phyloP scores from a whole-genome alignment of 2,329 filamentous ascomycete species.

The Teratosphaeria nubilosa region DNA sequence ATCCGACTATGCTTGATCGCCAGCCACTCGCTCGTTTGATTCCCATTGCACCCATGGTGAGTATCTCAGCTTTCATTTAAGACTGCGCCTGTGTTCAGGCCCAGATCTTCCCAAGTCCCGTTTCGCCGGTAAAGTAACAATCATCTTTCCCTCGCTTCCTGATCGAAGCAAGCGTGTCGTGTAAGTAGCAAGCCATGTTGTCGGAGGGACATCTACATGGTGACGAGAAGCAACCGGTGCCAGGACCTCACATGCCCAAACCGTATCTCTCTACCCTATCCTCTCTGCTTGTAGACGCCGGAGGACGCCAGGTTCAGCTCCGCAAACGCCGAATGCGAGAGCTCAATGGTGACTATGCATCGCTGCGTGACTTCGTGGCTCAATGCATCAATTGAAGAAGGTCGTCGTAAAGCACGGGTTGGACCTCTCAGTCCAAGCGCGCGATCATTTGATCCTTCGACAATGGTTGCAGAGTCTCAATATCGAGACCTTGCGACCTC shows the following conservation, averaged over 20 bases:
- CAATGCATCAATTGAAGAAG: background rate
- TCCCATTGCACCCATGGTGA: background rate
- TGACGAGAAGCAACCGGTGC: background rate
- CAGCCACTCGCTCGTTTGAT: background rate
- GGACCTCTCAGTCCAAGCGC: conserved; percentile 63
- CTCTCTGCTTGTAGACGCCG: conserved; percentile 3
- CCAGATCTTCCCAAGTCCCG: background rate
- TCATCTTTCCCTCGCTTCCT: background rate
- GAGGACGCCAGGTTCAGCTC: conserved; percentile 21
- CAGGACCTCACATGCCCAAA: background rate
- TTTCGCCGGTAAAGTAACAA: background rate
- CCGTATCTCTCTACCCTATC: background rate
- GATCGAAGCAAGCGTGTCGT: background rate
- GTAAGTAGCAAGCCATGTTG: background rate
- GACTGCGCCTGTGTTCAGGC: background rate
- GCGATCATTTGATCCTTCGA: conserved; percentile 95
- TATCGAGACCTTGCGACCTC: conserved; percentile 66
- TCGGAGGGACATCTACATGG: conserved; percentile 1
- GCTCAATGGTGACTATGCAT: conserved; percentile 16
- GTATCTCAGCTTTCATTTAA: background rate
- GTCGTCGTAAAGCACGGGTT: background rate
- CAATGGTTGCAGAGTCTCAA: conserved; percentile 87
- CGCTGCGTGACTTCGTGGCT: conserved; percentile 30
- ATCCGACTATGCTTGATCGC: background rate
- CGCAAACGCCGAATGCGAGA: conserved; percentile 16